Evolutionary conservation across 208 protist species (phyloP).

Genomic region (Acanthamoeba triangularis): DNA sequence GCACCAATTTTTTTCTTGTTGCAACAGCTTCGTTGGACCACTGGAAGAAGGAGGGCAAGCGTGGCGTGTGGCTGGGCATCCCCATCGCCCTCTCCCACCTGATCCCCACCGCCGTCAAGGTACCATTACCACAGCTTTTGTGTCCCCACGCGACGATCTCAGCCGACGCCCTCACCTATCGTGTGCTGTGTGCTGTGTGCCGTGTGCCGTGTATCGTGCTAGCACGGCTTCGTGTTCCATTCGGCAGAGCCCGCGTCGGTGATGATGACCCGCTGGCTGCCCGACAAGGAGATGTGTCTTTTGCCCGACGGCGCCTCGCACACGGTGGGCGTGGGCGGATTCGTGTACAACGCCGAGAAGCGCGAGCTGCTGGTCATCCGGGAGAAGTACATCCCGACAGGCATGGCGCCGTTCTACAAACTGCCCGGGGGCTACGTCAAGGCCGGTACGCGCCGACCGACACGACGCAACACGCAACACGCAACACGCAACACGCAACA

Average conservation of each 20-base stretch:
- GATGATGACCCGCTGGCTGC: constrained; percentile 71
- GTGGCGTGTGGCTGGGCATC: constrained; percentile 58
- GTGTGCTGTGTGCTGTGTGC: not conserved
- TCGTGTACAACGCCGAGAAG: constrained; percentile 51
- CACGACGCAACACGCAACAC: too few relatives aligned
- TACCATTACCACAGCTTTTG: not conserved
- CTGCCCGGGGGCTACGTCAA: constrained; percentile 73
- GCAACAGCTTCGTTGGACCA: not conserved
- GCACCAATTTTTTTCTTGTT: not conserved
- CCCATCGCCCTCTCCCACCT: constrained; percentile 30
- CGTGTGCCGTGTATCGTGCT: too few relatives aligned
- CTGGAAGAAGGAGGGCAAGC: constrained; percentile 1
- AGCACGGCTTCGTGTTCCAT: constrained; percentile 66
- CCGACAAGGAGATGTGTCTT: constrained; percentile 47
- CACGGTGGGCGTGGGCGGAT: constrained; percentile 62
- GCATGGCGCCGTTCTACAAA: not conserved
- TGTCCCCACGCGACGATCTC: not conserved
- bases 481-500: too few relatives aligned
- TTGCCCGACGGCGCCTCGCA: constrained; percentile 63
- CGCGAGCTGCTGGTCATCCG: constrained; percentile 38
- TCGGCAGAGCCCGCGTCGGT: constrained; percentile 30
- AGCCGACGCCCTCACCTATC: not conserved
- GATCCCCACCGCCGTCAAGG: constrained; percentile 54
- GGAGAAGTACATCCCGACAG: constrained; percentile 27
- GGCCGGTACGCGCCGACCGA: not conserved